A percentile compares a stretch with the other conserved stretches of the same genome.
Conservation (phyloP, 495 filamentous ascomycete genomes). For the Podospora pseudopauciseta region DNA sequence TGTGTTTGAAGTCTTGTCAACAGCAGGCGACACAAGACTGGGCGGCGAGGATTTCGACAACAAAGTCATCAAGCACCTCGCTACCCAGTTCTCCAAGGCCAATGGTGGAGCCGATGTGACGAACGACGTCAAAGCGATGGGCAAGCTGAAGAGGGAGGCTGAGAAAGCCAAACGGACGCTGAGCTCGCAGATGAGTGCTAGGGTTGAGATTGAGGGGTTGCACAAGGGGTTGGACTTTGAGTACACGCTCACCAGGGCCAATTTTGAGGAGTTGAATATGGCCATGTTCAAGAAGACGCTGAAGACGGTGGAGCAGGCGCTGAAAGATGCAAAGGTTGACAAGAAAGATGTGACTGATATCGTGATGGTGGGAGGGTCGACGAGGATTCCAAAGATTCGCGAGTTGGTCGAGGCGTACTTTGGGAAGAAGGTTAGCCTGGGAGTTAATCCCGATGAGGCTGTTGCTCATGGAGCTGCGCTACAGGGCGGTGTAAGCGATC, state of each 20-base stretch:
- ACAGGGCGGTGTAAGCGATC: conserved; percentile 65
- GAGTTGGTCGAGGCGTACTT: conserved; percentile 90
- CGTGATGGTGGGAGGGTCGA: conserved; percentile 82
- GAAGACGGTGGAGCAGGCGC: conserved; percentile 88
- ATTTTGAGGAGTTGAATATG: conserved; percentile 94
- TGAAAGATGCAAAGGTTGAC: conserved; percentile 79
- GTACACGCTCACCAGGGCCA: conserved; percentile 90
- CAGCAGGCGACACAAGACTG: conserved; percentile 94
- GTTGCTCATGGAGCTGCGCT: conserved; percentile 92
- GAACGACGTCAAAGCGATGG: conserved; percentile 91
- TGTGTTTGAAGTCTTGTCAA: conserved; percentile 90
- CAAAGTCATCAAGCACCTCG: conserved; percentile 86
- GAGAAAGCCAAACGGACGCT: conserved; percentile 98
- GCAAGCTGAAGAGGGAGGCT: conserved; percentile 95
- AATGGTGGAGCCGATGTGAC: conserved; percentile 74
- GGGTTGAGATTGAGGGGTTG: conserved; percentile 94
- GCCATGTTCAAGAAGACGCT: conserved; percentile 94
- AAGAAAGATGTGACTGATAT: conserved; percentile 78
- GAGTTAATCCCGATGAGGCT: conserved; percentile 94
- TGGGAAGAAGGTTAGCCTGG: conserved; percentile 87
- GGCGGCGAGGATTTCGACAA: conserved; percentile 98
- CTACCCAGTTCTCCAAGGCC: conserved; percentile 66
- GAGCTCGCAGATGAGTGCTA: conserved; percentile 88
- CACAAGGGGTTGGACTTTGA: conserved; percentile 89
- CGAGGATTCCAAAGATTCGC: conserved; percentile 91